Evolutionary conservation across 805 yeast species (phyloP), one percentile per base, ranked within the genome.

Genomic region (Saccharomyces mikatae): DNA sequence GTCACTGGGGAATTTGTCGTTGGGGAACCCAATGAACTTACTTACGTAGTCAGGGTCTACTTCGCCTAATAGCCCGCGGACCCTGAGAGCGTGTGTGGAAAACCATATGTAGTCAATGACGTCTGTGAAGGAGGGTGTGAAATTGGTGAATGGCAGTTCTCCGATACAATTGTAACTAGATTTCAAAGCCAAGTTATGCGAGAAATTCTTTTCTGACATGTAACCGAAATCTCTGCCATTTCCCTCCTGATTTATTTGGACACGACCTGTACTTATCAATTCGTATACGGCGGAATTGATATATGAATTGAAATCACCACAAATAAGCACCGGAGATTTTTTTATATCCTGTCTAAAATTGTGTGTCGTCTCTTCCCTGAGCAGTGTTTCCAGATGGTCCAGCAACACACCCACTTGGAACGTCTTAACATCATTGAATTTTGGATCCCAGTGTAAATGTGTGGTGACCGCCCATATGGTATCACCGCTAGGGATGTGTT

Each of bases 361-460:
- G 22, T 78, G 65, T 60, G 76, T 76, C 57, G 71, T 58, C 50
- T 75, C 70, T 63, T 76, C 73, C 64, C 81, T 82, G 47, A 83
- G 72, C 49, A 88, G 70, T 6, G 74, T 73, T 66, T 89, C 94
- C 65, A 95, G 72, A 71, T 94, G 96, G 63, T 92, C 97, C 63
- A 94, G 73, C 59, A 94, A 74, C 29, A 94, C 86, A 47, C 96
- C 97, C 54, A 88, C 94, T 75, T 94, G 99, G 73, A 94, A 86
- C 2, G 97, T 83, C 71, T 94, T 94, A 54, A 94, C 99, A 72
- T 94, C 99, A 68, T 89, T 89, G 67, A 84, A 88, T 50, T 87
- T 89, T 3, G 99, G 99, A 74, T 94, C 97, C 98, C 99, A 94
- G 70, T 92, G 97, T 69, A 94, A 80, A 77, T 94, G 99, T 0